phyloP scores from a whole-genome alignment of 2,329 filamentous ascomycete genomes.

The Beauveria bassiana region DNA sequence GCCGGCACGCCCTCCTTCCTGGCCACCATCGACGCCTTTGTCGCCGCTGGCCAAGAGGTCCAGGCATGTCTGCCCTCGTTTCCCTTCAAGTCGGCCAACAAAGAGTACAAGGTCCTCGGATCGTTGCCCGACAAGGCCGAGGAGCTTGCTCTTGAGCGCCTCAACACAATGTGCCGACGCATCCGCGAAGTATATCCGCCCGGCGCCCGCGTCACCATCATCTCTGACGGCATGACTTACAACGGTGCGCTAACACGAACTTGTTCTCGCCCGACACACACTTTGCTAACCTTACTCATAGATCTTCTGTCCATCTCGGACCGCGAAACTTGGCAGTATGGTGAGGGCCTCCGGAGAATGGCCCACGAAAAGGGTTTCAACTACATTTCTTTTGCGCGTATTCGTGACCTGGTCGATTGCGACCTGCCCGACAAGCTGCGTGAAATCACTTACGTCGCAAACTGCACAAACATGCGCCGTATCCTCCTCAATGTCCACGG shows the following conservation, averaged over 20 bases:
- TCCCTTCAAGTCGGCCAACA: constrained; percentile 28
- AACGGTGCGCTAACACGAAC: constrained; percentile 32
- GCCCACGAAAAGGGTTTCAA: constrained; percentile 28
- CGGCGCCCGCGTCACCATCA: constrained; percentile 30
- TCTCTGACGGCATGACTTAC: constrained; percentile 46
- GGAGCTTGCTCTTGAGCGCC: constrained; percentile 19
- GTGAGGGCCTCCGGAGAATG: constrained; percentile 34
- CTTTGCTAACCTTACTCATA: constrained; percentile 14
- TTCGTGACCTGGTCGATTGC: constrained; percentile 37
- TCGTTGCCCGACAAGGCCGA: constrained; percentile 24
- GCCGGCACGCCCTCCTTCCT: constrained; percentile 18
- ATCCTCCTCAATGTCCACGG: constrained; percentile 20
- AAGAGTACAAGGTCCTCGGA: constrained; percentile 25
- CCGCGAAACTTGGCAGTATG: constrained; percentile 40
- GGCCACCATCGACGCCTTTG: constrained; percentile 17
- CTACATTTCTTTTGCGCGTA: constrained; percentile 37
- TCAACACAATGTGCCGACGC: constrained; percentile 21
- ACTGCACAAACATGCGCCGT: constrained; percentile 23
- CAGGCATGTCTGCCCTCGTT: constrained; percentile 23
- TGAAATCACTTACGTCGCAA: constrained; percentile 32
- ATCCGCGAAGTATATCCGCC: constrained; percentile 22
- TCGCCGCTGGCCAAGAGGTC: constrained; percentile 14
- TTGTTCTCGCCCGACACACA: too few species aligned
- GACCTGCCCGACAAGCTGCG: constrained; percentile 29
- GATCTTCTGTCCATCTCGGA: constrained; percentile 41